Evolutionary conservation across 2,329 filamentous ascomycete species (phyloP), one percentile per base, ranked within the genome.

Genomic region (Neonectria ditissima): DNA sequence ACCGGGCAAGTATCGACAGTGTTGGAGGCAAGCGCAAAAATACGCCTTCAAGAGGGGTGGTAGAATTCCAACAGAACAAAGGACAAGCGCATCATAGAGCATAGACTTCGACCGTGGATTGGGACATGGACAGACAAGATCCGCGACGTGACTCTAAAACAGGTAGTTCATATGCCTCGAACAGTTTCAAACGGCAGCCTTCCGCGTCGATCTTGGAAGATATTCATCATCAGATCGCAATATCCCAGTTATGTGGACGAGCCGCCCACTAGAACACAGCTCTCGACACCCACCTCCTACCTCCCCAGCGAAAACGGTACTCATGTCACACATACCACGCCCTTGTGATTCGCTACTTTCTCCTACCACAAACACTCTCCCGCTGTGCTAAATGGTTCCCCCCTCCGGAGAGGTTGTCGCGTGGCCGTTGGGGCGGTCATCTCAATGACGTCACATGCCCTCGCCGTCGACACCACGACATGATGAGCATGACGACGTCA

Each of bases 401-500:
- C 47, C 26, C 30, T 22, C 45, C 53, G 18, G 13, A 52, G 20
- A 51, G 34, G 28, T 18, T 56, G 59, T 72, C 70, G 54, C 69
- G 70, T 73, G 68, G 61, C 57, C 66, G 53, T 55, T 45, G 24
- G 50, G 10, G 13, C 50, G 30, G 41, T 28, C 43, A 32, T 37
- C 45, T 48, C 53, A 22, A 65, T 73, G 71, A 73, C 71, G 71
- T 73, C 71, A 73, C 71, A 73, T 65, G 69, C 55, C 39, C 67
- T 63, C 59, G 26, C 54, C 55, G 55, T 57, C 47, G 47, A 63
- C 59, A 52, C 56, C 43, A 59, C 39, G 50, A 55, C 66, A 62
- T 43, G 34, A 66, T 55, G 63, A 66, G 66, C 69, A 72, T 73
- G 69, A 73, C 71, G 71, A 73, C 71, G 71, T 73, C 71, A 73